Evolutionary conservation across 2,329 filamentous ascomycete genomes (phyloP).

Genomic region (Pestalotiopsis sp.): DNA sequence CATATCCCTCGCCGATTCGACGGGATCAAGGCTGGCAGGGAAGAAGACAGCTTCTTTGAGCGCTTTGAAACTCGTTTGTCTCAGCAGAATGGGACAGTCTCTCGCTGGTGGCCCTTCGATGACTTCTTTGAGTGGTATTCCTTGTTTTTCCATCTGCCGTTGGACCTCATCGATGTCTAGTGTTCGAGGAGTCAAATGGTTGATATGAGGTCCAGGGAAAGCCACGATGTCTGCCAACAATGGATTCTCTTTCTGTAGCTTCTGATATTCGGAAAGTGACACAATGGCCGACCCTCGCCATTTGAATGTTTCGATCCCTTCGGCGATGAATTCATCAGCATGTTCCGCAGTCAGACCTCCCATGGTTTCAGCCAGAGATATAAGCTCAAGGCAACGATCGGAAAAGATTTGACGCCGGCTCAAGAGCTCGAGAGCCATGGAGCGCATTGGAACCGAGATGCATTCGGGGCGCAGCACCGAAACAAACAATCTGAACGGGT

Average conservation of each 20-base stretch:
- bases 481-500: slow-evolving; percentile 3
- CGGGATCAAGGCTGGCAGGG: neutral
- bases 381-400: neutral
- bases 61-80: slow-evolving; percentile 8
- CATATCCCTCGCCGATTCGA: neutral
- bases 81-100: neutral
- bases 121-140: slow-evolving; percentile 1
- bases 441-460: neutral
- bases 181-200: slow-evolving; percentile 5
- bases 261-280: neutral
- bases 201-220: slow-evolving; percentile 5
- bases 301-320: slow-evolving; percentile 3
- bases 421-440: neutral
- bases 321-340: neutral
- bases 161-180: slow-evolving; percentile 5
- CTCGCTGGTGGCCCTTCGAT: slow-evolving; percentile 3
- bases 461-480: slow-evolving; percentile 5
- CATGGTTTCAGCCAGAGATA: neutral
- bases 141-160: neutral
- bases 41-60: slow-evolving; percentile 5
- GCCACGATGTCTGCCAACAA: slow-evolving; percentile 6
- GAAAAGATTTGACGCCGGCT: slow-evolving; percentile 5
- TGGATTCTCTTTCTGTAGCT: neutral
- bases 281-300: slow-evolving; percentile 1
- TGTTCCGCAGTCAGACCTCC: neutral